Conservation (phyloP, 345 rosid genomes). For the Eucalyptus sp. region DNA sequence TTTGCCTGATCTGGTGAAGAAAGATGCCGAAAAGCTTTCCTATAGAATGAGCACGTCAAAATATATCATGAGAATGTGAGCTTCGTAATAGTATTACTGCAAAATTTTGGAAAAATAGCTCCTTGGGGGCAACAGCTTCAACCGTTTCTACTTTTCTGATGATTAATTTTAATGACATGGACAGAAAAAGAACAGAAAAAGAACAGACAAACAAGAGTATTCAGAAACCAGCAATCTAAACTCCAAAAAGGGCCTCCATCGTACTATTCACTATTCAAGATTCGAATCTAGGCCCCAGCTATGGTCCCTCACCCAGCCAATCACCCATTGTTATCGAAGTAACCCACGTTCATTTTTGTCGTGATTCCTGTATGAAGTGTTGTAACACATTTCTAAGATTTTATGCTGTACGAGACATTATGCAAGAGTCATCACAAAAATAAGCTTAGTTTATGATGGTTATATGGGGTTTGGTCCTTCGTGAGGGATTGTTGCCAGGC, state of each 20-base stretch:
- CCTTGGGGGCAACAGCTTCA: background rate
- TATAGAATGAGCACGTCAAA: background rate
- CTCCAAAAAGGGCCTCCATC: background rate
- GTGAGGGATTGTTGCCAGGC: background rate
- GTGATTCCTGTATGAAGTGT: background rate
- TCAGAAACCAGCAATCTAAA: background rate
- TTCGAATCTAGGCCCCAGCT: background rate
- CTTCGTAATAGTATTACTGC: background rate
- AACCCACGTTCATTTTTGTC: background rate
- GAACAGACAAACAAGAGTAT: background rate
- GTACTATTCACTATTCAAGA: background rate
- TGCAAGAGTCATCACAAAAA: background rate
- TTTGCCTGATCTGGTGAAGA: background rate
- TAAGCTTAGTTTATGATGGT: background rate
- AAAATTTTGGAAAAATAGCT: background rate
- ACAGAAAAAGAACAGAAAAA: background rate
- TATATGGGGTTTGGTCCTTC: background rate
- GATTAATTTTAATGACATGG: background rate
- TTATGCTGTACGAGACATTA: background rate
- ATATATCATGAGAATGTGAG: background rate
- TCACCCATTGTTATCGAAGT: background rate
- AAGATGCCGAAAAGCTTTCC: background rate
- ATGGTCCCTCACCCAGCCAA: background rate
- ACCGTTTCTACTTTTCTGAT: background rate
- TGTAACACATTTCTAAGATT: background rate